phyloP scores from a whole-genome alignment of 1,284 basidiomycete genomes.

The Puccinia novopanici region DNA sequence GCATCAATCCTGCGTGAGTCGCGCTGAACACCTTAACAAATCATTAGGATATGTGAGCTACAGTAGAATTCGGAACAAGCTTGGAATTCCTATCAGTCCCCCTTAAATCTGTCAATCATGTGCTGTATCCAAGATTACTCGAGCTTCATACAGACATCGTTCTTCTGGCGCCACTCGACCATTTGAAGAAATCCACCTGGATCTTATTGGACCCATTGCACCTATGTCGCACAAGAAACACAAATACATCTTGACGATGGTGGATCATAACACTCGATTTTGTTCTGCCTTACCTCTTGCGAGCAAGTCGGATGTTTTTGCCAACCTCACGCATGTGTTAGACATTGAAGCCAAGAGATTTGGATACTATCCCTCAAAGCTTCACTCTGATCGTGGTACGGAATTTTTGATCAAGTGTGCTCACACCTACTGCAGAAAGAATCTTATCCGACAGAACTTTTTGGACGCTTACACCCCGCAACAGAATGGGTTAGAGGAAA shows the following conservation, averaged over 20 bases:
- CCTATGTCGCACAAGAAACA: neutral
- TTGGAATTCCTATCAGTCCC: neutral
- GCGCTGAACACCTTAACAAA: neutral
- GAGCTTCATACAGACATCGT: too few relatives aligned
- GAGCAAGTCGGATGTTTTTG: neutral
- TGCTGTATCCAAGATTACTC: neutral
- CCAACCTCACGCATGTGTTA: neutral
- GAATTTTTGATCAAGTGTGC: too few relatives aligned
- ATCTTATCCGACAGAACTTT: neutral
- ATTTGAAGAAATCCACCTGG: too few relatives aligned
- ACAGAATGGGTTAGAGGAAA: too few relatives aligned
- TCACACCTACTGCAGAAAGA: neutral
- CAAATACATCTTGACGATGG: slow-evolving; percentile 8
- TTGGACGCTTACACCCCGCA: too few relatives aligned
- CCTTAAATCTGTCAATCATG: neutral
- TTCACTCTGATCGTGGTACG: neutral
- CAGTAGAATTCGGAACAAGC: neutral
- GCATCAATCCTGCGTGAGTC: neutral
- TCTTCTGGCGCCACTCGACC: too few relatives aligned
- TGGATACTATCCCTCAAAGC: neutral
- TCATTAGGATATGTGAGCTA: slow-evolving; percentile 1
- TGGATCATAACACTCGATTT: neutral
- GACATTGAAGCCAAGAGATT: slow-evolving; percentile 5
- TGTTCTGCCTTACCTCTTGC: neutral
- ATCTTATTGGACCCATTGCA: neutral